phyloP scores from a whole-genome alignment of 129 eudicot species.

The Apium graveolens region DNA sequence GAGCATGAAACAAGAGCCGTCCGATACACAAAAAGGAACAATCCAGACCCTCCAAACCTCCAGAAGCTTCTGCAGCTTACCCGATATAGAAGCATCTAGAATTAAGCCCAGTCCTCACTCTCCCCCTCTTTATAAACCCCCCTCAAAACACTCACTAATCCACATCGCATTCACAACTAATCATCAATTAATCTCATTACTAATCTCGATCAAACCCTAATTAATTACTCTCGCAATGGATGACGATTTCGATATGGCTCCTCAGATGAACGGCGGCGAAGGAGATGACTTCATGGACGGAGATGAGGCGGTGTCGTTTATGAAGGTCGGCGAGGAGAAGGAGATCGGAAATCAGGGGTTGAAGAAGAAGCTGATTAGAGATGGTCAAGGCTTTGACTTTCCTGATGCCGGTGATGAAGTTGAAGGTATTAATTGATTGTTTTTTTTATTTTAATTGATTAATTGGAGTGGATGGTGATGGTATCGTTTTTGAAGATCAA shows the following conservation, averaged over 20 bases:
- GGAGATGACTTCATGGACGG: conserved; percentile 54
- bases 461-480: too few species aligned
- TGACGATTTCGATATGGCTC: conserved; percentile 60
- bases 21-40: not conserved
- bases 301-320: conserved; percentile 36
- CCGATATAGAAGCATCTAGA: conserved; percentile 56
- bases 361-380: conserved; percentile 90
- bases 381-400: conserved; percentile 80
- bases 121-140: conserved; percentile 9
- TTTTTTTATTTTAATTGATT: not conserved
- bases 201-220: too few species aligned
- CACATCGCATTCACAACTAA: not conserved
- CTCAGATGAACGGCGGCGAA: conserved; percentile 32
- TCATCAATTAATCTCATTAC: not conserved
- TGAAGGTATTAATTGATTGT: conserved; percentile 2
- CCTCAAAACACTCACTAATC: not conserved
- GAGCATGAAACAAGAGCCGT: not conserved
- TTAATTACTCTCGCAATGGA: conserved; percentile 29
- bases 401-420: conserved; percentile 86
- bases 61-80: not conserved
- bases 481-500: too few species aligned
- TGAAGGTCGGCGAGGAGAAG: conserved; percentile 92
- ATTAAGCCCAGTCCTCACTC: conserved; percentile 8
- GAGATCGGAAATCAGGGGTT: conserved; percentile 73
- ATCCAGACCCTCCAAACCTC: conserved; percentile 32